Percentiles rank a stretch among this genome's conserved stretches.
These are phyloP conservation scores for Nicotiana paniculata DNA, from an alignment of 257 asterid species.

Conservation along the genomic window DNA sequence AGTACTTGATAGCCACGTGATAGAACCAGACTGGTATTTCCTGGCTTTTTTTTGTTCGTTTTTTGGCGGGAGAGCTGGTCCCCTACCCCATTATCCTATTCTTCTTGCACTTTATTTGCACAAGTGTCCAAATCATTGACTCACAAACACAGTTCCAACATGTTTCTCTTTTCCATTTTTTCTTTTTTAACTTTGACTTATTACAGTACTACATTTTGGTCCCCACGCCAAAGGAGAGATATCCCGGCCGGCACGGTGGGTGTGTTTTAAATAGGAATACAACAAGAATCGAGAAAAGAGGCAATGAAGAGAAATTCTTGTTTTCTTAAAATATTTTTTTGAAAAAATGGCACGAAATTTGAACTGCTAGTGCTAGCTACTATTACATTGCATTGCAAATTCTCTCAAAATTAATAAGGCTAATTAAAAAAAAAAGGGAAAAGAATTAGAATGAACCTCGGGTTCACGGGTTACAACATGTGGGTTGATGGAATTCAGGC, in stretches of 20 bases:
- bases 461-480: conserved; percentile 7
- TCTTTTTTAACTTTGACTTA: background rate
- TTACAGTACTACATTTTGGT: conserved; percentile 2
- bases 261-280: background rate
- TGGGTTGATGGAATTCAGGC: conserved; percentile 20
- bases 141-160: background rate
- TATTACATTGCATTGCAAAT: conserved; percentile 3
- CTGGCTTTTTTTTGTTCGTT: conserved; percentile 4
- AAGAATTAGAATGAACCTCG: conserved; percentile 15
- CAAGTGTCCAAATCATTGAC: conserved; percentile 25
- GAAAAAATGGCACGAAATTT: background rate
- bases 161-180: background rate
- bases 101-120: conserved; percentile 4
- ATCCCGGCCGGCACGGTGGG: conserved; percentile 21
- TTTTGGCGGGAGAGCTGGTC: conserved; percentile 19
- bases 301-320: background rate
- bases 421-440: background rate
- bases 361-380: conserved; percentile 10
- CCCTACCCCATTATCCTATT: background rate
- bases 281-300: background rate
- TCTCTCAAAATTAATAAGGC: background rate
- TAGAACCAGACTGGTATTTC: conserved; percentile 14
- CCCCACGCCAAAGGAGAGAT: conserved; percentile 11
- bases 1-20: conserved; percentile 15
- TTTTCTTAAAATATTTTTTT: background rate